A percentile compares a stretch with the other conserved stretches of the same genome.
Evolutionary conservation across 331 rosid genomes (phyloP).

Genomic region (Malus hybrid): DNA sequence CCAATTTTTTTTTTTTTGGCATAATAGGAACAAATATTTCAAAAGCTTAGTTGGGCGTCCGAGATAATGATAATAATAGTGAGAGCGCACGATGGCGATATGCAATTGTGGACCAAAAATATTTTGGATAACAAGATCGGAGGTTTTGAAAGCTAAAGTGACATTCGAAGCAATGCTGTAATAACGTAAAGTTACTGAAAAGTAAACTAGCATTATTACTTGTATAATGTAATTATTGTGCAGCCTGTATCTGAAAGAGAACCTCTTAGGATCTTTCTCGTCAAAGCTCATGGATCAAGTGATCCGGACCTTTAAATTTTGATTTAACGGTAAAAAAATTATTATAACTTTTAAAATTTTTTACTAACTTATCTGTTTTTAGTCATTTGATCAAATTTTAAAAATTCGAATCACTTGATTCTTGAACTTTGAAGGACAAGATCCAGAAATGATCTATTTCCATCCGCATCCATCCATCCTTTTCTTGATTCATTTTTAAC

Average conservation of each 20-base stretch:
- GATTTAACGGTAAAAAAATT: accelerated
- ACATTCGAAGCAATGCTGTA: neutral
- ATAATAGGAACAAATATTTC: neutral
- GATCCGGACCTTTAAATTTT: accelerated
- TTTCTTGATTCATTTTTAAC: neutral
- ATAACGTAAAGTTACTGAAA: neutral
- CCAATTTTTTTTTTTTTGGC: neutral
- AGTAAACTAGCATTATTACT: neutral
- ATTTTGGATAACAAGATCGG: neutral
- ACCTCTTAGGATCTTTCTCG: accelerated
- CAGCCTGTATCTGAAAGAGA: neutral
- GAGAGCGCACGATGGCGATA: neutral
- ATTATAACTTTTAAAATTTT: too few relatives aligned
- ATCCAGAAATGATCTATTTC: accelerated
- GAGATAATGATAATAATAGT: neutral
- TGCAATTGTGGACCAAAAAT: neutral
- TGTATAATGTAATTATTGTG: neutral
- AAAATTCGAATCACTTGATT: accelerated
- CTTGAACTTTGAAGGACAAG: accelerated
- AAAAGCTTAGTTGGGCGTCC: neutral
- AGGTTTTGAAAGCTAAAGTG: neutral
- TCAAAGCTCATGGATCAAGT: accelerated
- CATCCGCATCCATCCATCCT: too few relatives aligned
- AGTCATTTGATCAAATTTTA: too few relatives aligned
- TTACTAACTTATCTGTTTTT: too few relatives aligned